Evolutionary conservation across 345 rosid genomes (phyloP), one percentile per base, ranked within the genome.

Genomic region (Pistacia integerrima): DNA sequence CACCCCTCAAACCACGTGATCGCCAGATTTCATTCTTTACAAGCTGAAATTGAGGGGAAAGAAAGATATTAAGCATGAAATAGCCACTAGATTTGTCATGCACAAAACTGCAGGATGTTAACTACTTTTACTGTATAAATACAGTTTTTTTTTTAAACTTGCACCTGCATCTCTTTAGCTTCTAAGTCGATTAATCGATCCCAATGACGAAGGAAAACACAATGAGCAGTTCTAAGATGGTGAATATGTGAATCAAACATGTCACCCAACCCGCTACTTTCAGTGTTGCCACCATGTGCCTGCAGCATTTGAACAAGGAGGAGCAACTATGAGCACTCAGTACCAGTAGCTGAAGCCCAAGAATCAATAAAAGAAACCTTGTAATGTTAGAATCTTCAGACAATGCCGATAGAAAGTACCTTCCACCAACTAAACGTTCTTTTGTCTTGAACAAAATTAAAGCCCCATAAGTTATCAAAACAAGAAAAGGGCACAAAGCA

Each of bases 161-260:
- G 81, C 76, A 92, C 99, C 94, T 90, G 90, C 81, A 86, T 87
- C 82, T 90, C 98, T 83, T 87, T 90, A 83, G 94, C 97, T 87
- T 96, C 99, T 84, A 96, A 86, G 80, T 93, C 97, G 65, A 93
- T 89, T 81, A 93, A 82, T 72, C 86, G 80, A 85, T 88, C 89
- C 99, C 99, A 96, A 72, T 82, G 91, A 78, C 81, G 83, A 36
- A 96, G 90, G 78, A 96, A 93, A 68, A 61, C 69, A 71, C 70
- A 75, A 81, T 96, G 98, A 74, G 82, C 83, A 78, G 82, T 22
- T 72, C 93, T 90, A 74, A 96, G 87, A 86, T 93, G 97, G 67
- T 84, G 82, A 76, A 91, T 89, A 73, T 64, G 87, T 66, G 87
- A 76, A 80, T 88, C 90, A 88, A 90, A 96, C 79, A 92, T 18